Base-by-base conservation (phyloP, 2,329 filamentous ascomycete genomes). In the Exophiala oligosperma region DNA sequence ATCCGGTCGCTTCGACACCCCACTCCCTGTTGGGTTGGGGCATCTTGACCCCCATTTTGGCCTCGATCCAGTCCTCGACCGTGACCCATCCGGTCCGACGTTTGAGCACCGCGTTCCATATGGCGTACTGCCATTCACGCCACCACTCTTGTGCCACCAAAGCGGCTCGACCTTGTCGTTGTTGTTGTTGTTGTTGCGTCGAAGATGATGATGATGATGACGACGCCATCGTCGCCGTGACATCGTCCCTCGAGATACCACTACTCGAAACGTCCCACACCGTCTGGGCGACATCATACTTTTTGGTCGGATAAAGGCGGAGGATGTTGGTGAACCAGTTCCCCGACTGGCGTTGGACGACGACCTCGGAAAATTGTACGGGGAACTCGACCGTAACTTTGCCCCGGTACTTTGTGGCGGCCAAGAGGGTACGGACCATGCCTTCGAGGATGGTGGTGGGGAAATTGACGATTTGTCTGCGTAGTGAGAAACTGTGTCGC, bases 371-470 rank as follows among this genome's bases (percentile, higher is more conserved):
- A 28, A 66, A 56, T 23, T 67, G 63, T 32, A 62, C 43, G 26
- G 65, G 64, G 43, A 70, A 70, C 23, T 60, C 61, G 37, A 70
- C 59, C 17, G 54, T 60, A 4, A 70, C 52, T 49, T 60, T 63
- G 40, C 64, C 64, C 21, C 66, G 62, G 59, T 70, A 70, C 38
- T 64, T 67, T 2, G 63, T 63, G 37, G 64, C 54, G 24, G 67
- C 67, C 35, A 69, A 56, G 5, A 70, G 54, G 26, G 62, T 70
- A 51, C 68, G 63, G 28, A 68, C 64, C 44, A 67, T 63, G 54
- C 68, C 68, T 52, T 69, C 68, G 32, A 70, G 59, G 17, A 65
- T 54, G 11, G 38, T 43, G 5, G 47, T 59, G 2, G 57, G 63
- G 37, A 65, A 46, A n/a, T 61, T 59, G 2, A 50, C 40, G 23